Evolutionary conservation across 345 rosid genomes (phyloP), one percentile per base, ranked within the genome.

Genomic region (Psidium guajava): DNA sequence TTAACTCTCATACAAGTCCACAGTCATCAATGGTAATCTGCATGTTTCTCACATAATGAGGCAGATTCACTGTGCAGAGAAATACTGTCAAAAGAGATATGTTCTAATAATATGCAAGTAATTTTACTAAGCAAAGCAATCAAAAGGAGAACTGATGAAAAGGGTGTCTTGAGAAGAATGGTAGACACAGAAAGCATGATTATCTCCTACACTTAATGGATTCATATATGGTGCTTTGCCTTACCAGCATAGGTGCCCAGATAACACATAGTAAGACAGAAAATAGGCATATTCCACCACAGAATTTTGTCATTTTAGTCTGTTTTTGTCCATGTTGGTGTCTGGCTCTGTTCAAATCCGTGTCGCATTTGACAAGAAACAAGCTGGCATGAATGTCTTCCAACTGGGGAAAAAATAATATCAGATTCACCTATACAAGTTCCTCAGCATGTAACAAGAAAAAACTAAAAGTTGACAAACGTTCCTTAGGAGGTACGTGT

Each of bases 241-340:
- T 91, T 87, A 91, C 93, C 93, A 91, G 89, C 90, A 91, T 91
- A 3, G 93, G 93, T 85, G 90, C 86, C 93, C 93, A 91, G 56
- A 91, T 89, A 24, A 89, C 91, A 85, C 91, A 89, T 36, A 91
- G 85, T 59, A 91, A 51, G 42, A 89, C 83, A 21, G 87, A 88
- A 85, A 91, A 89, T 73, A 91, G 82, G 88, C 91, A 91, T 85
- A 91, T 89, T 59, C 93, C 93, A 82, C 89, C 87, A 83, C 88
- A 89, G 85, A 88, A 91, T 82, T 91, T 91, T 20, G 93, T 91
- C 88, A 53, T 82, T 82, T 86, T 89, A n/a, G 89, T 82, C 82
- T 91, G 93, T 87, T 87, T 91, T 28, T 91, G 87, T 61, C 93
- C 93, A 56, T 86, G 91, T 22, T 81, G 85, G 69, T 88, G 93